phyloP scores from a whole-genome alignment of 495 filamentous ascomycete species.

The Penicillium samsonianum region DNA sequence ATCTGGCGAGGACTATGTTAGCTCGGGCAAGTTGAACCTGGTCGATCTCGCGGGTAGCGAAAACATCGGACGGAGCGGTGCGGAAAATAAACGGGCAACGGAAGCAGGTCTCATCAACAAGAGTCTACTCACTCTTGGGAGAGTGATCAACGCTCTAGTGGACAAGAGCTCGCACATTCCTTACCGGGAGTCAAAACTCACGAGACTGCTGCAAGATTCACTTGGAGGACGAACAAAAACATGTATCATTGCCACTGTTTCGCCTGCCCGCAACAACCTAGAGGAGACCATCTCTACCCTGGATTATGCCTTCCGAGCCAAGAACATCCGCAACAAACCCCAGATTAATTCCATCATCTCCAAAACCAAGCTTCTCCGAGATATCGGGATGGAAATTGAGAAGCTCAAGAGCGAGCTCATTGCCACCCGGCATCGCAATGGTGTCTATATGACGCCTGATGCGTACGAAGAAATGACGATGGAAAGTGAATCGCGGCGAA shows the following conservation, averaged over 20 bases:
- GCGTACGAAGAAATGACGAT: slow-evolving; percentile 82
- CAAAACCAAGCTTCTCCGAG: slow-evolving; percentile 85
- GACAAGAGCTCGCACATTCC: slow-evolving; percentile 90
- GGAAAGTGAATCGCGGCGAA: slow-evolving; percentile 88
- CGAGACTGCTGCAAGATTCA: slow-evolving; percentile 91
- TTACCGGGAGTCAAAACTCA: slow-evolving; percentile 95
- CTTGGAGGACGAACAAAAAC: slow-evolving; percentile 94
- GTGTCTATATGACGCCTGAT: slow-evolving; percentile 87
- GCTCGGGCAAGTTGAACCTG: slow-evolving; percentile 89
- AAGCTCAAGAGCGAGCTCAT: slow-evolving; percentile 91
- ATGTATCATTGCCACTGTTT: slow-evolving; percentile 96
- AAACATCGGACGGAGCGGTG: slow-evolving; percentile 94
- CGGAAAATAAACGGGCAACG: slow-evolving; percentile 94
- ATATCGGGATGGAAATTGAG: slow-evolving; percentile 93
- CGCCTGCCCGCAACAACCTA: slow-evolving; percentile 88
- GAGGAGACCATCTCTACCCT: slow-evolving; percentile 98
- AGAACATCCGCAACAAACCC: slow-evolving; percentile 97
- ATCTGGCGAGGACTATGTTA: slow-evolving; percentile 87
- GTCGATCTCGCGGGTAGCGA: slow-evolving; percentile 97
- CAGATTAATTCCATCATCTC: slow-evolving; percentile 89
- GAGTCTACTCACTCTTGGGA: slow-evolving; percentile 87
- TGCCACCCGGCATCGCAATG: slow-evolving; percentile 88
- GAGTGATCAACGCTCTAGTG: slow-evolving; percentile 97
- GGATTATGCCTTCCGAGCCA: slow-evolving; percentile 95
- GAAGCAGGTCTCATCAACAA: slow-evolving; percentile 98